Evolutionary conservation across 2,329 filamentous ascomycete genomes (phyloP).

Genomic region (Colletotrichum chlorophyti): DNA sequence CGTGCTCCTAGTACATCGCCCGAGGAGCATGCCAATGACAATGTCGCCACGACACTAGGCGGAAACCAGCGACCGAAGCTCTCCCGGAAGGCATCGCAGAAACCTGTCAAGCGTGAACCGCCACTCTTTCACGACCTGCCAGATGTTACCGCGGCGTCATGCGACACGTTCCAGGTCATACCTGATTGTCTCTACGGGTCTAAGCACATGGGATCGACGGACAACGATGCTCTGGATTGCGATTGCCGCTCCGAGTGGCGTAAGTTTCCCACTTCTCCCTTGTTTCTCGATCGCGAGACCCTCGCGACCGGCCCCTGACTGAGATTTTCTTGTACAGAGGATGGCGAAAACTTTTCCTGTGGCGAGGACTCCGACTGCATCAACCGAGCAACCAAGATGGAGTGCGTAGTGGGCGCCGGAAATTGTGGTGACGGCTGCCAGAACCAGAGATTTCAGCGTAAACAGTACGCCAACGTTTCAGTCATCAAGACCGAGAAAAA

Average conservation of each 20-base stretch:
- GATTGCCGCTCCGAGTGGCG: slow-evolving; percentile 95
- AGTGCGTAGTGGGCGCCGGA: slow-evolving; percentile 80
- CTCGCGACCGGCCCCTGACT: slow-evolving; percentile 27
- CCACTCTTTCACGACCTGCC: slow-evolving; percentile 77
- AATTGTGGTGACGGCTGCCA: slow-evolving; percentile 88
- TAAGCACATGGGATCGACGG: slow-evolving; percentile 88
- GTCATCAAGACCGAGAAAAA: slow-evolving; percentile 99
- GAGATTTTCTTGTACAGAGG: slow-evolving; percentile 46
- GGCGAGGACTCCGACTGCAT: slow-evolving; percentile 98
- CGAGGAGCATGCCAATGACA: slow-evolving; percentile 51
- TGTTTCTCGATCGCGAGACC: slow-evolving; percentile 25
- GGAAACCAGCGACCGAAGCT: slow-evolving; percentile 67
- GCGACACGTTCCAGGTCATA: slow-evolving; percentile 79
- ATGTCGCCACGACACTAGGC: slow-evolving; percentile 55
- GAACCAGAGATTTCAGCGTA: slow-evolving; percentile 93
- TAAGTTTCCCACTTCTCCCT: slow-evolving; percentile 58
- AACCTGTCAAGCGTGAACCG: slow-evolving; percentile 63
- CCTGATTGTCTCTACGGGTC: slow-evolving; percentile 88
- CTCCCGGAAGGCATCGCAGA: slow-evolving; percentile 27
- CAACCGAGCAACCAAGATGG: slow-evolving; percentile 97
- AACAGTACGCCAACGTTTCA: slow-evolving; percentile 87
- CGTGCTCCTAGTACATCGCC: slow-evolving; percentile 51
- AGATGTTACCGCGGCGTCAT: slow-evolving; percentile 80
- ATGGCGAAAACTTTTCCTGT: slow-evolving; percentile 81
- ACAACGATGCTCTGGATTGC: slow-evolving; percentile 90